phyloP scores from a whole-genome alignment of 352 stramenopile species.

The Stramenopiles sp. region DNA sequence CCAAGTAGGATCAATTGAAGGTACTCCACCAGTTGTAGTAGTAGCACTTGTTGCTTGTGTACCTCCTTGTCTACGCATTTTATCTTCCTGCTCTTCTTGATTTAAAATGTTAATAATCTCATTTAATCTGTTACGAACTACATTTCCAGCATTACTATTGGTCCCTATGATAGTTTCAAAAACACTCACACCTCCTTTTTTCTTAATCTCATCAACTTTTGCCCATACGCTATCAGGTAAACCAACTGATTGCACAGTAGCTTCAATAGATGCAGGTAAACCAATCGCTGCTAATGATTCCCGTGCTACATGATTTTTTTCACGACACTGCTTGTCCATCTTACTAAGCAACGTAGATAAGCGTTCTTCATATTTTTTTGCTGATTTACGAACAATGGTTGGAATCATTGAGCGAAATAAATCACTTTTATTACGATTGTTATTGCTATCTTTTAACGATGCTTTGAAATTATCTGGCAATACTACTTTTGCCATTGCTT shows the following conservation, averaged over 20 bases:
- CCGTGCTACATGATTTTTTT: conserved; percentile 32
- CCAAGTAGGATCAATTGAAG: too few relatives aligned
- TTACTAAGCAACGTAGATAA: not conserved
- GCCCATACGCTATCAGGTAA: conserved; percentile 7
- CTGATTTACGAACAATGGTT: conserved; percentile 26
- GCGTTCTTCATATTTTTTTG: conserved; percentile 15
- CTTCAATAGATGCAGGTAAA: conserved; percentile 46
- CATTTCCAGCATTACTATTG: not conserved
- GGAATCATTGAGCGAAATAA: conserved; percentile 40
- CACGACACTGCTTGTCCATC: conserved; percentile 18
- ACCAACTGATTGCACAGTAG: conserved; percentile 31
- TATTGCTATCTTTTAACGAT: conserved; percentile 29
- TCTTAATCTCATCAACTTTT: not conserved
- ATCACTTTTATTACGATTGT: conserved; percentile 34
- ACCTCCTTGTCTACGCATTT: not conserved
- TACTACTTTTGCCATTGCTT: conserved; percentile 30
- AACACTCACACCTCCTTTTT: not conserved
- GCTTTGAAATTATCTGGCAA: conserved; percentile 12
- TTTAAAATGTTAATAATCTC: not conserved
- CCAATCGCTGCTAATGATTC: conserved; percentile 33
- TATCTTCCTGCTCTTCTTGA: not conserved
- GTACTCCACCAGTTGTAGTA: too few relatives aligned
- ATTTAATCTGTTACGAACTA: not conserved
- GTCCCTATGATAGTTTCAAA: not conserved
- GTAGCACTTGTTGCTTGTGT: not conserved